These are phyloP conservation scores for Malus asiatica DNA, from an alignment of 306 rosid species.

Conservation along the genomic window DNA sequence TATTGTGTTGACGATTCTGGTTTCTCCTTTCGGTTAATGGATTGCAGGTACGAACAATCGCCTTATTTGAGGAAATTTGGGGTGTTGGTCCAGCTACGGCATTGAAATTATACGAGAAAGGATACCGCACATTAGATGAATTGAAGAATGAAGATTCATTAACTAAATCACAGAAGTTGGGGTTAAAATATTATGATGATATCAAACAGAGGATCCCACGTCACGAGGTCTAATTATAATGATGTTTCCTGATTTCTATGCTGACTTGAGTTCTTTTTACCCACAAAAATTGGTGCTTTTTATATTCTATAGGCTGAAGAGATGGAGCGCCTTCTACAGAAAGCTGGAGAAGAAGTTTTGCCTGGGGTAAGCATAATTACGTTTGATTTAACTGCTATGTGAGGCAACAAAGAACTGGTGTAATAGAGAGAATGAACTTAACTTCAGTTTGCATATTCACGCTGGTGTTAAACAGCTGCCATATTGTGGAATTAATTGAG, in stretches of 20 bases:
- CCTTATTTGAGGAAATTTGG: slow-evolving; percentile 94
- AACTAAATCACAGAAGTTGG: slow-evolving; percentile 72
- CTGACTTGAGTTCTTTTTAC: background rate
- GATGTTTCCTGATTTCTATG: background rate
- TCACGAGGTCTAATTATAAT: slow-evolving; percentile 49
- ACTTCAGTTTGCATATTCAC: background rate
- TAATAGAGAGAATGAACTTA: background rate
- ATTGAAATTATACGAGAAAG: slow-evolving; percentile 76
- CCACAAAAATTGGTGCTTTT: slow-evolving; percentile 5
- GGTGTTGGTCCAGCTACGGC: slow-evolving; percentile 96
- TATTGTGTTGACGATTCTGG: background rate
- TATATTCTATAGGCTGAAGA: slow-evolving; percentile 59
- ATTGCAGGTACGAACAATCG: slow-evolving; percentile 64
- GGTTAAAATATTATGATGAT: slow-evolving; percentile 87
- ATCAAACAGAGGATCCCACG: slow-evolving; percentile 74
- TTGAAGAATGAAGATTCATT: slow-evolving; percentile 59
- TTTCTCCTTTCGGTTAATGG: slow-evolving; percentile 5
- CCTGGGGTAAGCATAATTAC: slow-evolving; percentile 57
- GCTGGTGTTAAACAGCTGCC: background rate
- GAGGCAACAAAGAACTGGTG: background rate
- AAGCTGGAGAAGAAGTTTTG: slow-evolving; percentile 65
- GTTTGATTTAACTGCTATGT: background rate
- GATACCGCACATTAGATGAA: slow-evolving; percentile 70
- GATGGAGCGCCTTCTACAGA: slow-evolving; percentile 65
- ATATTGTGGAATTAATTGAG: background rate